Conservation (phyloP, 2,329 filamentous ascomycete species). For the Scytalidium lignicola region DNA sequence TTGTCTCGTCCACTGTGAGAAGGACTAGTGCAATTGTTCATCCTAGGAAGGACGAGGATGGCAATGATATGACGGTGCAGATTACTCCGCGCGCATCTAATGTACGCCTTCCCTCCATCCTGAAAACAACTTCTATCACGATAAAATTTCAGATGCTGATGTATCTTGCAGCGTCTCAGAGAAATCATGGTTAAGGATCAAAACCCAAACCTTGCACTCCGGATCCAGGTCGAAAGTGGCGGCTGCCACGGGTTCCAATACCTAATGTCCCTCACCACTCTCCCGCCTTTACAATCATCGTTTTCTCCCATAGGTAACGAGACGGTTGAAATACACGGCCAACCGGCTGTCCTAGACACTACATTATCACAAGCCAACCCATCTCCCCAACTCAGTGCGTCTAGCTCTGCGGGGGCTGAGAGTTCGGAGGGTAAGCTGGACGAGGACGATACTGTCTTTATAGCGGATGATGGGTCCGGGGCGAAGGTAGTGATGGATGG, state of each 20-base stretch:
- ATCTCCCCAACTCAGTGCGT: not conserved
- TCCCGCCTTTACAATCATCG: slow-evolving; percentile 37
- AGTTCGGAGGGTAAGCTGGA: slow-evolving; percentile 44
- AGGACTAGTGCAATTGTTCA: slow-evolving; percentile 56
- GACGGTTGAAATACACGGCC: not conserved
- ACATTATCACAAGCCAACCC: not conserved
- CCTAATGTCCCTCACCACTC: slow-evolving; percentile 75
- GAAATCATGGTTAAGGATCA: slow-evolving; percentile 68
- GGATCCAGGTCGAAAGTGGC: slow-evolving; percentile 86
- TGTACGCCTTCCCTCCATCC: slow-evolving; percentile 41
- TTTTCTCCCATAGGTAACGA: slow-evolving; percentile 22
- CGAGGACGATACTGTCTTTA: slow-evolving; percentile 81
- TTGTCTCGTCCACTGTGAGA: slow-evolving; percentile 13
- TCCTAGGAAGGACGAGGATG: slow-evolving; percentile 74
- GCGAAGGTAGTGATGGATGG: slow-evolving; percentile 89
- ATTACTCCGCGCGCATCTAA: slow-evolving; percentile 80
- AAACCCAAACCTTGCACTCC: slow-evolving; percentile 80
- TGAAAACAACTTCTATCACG: not conserved
- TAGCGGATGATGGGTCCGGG: slow-evolving; percentile 53
- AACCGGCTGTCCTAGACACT: not conserved
- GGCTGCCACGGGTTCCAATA: slow-evolving; percentile 99
- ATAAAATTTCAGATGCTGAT: slow-evolving; percentile 2
- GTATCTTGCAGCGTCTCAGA: slow-evolving; percentile 19
- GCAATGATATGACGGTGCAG: slow-evolving; percentile 75
- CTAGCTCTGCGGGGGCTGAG: not conserved